Conservation (phyloP, 1,139 yeast species). For the Pneumocystis jirovecii region DNA sequence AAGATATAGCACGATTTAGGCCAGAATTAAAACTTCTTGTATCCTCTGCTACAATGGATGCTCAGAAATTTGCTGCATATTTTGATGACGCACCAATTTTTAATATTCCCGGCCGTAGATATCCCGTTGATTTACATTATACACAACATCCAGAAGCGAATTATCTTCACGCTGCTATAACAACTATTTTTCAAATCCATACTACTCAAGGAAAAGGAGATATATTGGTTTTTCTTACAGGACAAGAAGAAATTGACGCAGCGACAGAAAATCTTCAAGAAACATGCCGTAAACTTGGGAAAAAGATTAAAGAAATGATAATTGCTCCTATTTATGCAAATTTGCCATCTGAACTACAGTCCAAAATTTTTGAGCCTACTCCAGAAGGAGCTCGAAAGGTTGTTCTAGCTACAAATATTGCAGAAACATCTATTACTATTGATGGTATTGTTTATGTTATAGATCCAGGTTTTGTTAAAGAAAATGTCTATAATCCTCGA, state of each 20-base stretch:
- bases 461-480: slow-evolving; percentile 69
- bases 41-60: slow-evolving; percentile 91
- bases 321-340: slow-evolving; percentile 81
- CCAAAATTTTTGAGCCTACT: slow-evolving; percentile 57
- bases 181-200: slow-evolving; percentile 68
- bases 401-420: slow-evolving; percentile 64
- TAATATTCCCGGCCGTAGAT: slow-evolving; percentile 68
- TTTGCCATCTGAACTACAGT: slow-evolving; percentile 60
- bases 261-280: slow-evolving; percentile 59
- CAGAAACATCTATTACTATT: slow-evolving; percentile 68
- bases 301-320: slow-evolving; percentile 44
- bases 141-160: slow-evolving; percentile 82
- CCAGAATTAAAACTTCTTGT: slow-evolving; percentile 59
- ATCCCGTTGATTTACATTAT: slow-evolving; percentile 75
- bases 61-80: slow-evolving; percentile 65
- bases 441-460: slow-evolving; percentile 66
- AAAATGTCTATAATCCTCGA: slow-evolving; percentile 60
- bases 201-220: slow-evolving; percentile 46
- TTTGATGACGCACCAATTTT: slow-evolving; percentile 69
- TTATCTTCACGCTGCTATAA: slow-evolving; percentile 74
- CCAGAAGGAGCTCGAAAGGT: slow-evolving; percentile 59
- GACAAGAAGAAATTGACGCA: slow-evolving; percentile 86
- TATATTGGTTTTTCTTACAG: slow-evolving; percentile 69
- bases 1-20: slow-evolving; percentile 49
- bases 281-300: slow-evolving; percentile 49